These are phyloP conservation scores for Physaria fendleri DNA, from an alignment of 345 rosid species.

Conservation along the genomic window DNA sequence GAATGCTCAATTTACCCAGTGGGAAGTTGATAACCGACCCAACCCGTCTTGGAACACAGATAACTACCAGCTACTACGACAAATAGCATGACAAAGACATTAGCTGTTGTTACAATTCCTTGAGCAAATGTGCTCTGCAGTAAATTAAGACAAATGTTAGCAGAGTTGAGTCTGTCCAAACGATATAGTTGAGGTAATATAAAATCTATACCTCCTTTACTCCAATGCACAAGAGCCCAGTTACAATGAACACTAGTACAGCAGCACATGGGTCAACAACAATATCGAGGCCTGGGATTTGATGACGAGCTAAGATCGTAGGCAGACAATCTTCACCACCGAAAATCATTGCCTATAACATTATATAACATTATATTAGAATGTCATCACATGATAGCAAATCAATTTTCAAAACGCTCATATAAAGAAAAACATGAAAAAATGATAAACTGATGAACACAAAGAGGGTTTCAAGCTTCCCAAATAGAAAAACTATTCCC, in stretches of 20 bases:
- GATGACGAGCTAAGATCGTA: slow-evolving; percentile 60
- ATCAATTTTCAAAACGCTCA: background rate
- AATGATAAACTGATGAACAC: background rate
- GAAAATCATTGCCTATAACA: slow-evolving; percentile 74
- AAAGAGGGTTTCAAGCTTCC: background rate
- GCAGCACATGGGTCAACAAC: slow-evolving; percentile 94
- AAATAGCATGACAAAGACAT: slow-evolving; percentile 77
- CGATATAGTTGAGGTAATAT: background rate
- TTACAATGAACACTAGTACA: slow-evolving; percentile 60
- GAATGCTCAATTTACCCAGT: slow-evolving; percentile 54
- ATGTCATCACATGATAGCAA: background rate
- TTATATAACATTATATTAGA: background rate
- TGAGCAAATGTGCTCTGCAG: slow-evolving; percentile 84
- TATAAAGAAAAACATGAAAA: background rate
- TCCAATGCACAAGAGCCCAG: slow-evolving; percentile 86
- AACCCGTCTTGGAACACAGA: slow-evolving; percentile 79
- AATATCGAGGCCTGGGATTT: slow-evolving; percentile 74
- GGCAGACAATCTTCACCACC: slow-evolving; percentile 82
- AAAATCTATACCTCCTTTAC: slow-evolving; percentile 70
- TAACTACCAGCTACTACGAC: slow-evolving; percentile 75
- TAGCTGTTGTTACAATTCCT: slow-evolving; percentile 63
- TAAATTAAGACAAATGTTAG: background rate
- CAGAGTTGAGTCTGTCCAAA: background rate
- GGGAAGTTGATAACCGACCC: slow-evolving; percentile 86
- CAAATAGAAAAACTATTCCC: background rate